Conservation (phyloP, 352 stramenopile species). For the Globisporangium barbulae region DNA sequence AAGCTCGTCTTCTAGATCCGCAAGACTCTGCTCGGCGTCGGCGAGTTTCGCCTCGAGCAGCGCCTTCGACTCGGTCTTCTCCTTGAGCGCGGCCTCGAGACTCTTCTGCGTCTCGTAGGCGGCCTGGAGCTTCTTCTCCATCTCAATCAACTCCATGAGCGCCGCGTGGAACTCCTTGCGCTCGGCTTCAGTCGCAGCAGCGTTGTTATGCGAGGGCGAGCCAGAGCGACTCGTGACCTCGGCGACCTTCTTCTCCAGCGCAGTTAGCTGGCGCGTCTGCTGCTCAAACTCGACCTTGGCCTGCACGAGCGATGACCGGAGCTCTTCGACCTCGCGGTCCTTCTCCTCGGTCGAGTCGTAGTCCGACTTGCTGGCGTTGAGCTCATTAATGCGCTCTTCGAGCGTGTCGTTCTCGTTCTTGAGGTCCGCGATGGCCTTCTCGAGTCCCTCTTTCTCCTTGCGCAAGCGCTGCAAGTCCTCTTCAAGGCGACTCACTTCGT, state of each 20-base stretch:
- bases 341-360: conserved; percentile 38
- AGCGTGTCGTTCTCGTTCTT: conserved; percentile 59
- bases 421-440: conserved; percentile 38
- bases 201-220: conserved; percentile 24
- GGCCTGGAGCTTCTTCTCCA: conserved; percentile 61
- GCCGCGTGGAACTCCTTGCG: conserved; percentile 56
- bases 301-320: conserved; percentile 58
- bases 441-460: conserved; percentile 39
- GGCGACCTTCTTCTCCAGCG: conserved; percentile 56
- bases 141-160: conserved; percentile 64
- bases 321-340: conserved; percentile 48
- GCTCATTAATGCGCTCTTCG: conserved; percentile 50
- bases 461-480: conserved; percentile 30
- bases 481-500: conserved; percentile 15
- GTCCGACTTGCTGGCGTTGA: conserved; percentile 38
- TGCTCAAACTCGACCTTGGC: conserved; percentile 50
- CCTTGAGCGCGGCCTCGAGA: conserved; percentile 47
- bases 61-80: conserved; percentile 42
- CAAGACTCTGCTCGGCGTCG: conserved; percentile 45
- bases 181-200: conserved; percentile 38
- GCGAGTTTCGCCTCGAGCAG: conserved; percentile 46
- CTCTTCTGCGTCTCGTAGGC: conserved; percentile 57
- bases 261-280: conserved; percentile 52
- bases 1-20: conserved; percentile 47
- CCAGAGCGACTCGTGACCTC: conserved; percentile 34